Conservation (phyloP, 148 eudicot species). For the Rhododendron molle region DNA sequence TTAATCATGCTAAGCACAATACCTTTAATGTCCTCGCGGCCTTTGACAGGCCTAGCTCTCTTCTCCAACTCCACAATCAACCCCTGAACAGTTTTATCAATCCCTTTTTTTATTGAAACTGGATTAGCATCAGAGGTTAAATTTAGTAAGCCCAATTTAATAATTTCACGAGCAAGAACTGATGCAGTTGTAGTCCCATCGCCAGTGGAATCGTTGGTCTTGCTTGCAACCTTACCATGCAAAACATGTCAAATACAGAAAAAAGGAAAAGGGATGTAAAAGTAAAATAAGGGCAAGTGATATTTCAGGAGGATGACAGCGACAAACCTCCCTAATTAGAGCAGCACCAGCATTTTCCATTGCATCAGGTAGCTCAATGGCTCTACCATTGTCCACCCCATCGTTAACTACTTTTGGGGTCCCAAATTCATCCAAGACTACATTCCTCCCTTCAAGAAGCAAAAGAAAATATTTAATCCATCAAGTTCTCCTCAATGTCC, state of each 20-base stretch:
- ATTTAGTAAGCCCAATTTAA: constrained; percentile 70
- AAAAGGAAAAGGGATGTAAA: neutral
- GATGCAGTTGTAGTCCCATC: constrained; percentile 98
- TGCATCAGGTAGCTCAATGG: constrained; percentile 89
- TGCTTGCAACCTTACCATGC: constrained; percentile 73
- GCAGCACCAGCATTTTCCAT: constrained; percentile 99
- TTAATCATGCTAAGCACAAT: constrained; percentile 2
- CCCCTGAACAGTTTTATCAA: constrained; percentile 86
- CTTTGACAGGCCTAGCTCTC: constrained; percentile 86
- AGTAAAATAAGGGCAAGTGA: neutral
- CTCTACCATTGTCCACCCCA: constrained; percentile 95
- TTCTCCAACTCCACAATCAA: constrained; percentile 76
- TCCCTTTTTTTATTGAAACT: constrained; percentile 87
- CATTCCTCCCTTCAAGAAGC: constrained; percentile 74
- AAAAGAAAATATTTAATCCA: constrained; percentile 2
- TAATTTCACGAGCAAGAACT: constrained; percentile 90
- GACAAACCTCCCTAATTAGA: constrained; percentile 76
- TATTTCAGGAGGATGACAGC: neutral
- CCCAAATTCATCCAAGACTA: constrained; percentile 90
- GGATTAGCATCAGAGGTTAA: constrained; percentile 98
- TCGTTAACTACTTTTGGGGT: constrained; percentile 90
- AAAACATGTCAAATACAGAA: neutral
- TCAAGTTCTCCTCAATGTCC: neutral
- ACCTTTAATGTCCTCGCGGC: constrained; percentile 94
- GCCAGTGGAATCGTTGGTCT: constrained; percentile 97